These are phyloP conservation scores for Lachnellula cervina DNA, from an alignment of 2,329 filamentous ascomycete genomes.

Conservation along the genomic window DNA sequence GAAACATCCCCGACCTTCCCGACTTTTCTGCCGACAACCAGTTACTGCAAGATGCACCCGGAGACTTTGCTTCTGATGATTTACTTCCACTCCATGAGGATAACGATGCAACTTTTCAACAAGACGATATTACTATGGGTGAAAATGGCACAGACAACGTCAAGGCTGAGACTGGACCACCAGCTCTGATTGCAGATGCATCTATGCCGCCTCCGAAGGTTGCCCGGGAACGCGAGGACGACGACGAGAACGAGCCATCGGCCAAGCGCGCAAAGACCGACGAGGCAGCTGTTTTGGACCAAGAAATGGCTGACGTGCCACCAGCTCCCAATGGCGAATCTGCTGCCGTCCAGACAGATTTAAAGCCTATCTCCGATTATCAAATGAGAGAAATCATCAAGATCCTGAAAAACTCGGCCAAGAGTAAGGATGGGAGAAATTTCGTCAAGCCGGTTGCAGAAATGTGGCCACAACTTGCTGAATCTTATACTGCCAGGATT, in stretches of 20 bases:
- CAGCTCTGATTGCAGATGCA: conserved; percentile 21
- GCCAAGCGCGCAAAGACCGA: conserved; percentile 80
- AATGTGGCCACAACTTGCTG: conserved; percentile 70
- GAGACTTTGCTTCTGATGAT: background rate
- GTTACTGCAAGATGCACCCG: background rate
- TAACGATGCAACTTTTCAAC: background rate
- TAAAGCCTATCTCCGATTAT: conserved; percentile 45
- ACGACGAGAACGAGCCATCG: conserved; percentile 59
- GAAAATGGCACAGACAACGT: conserved; percentile 21
- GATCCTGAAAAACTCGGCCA: conserved; percentile 71
- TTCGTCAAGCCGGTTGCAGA: conserved; percentile 76
- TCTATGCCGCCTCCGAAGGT: conserved; percentile 46
- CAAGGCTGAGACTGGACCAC: conserved; percentile 32
- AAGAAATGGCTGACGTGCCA: background rate
- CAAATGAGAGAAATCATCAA: conserved; percentile 60
- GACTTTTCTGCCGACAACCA: background rate
- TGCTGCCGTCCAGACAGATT: conserved; percentile 3
- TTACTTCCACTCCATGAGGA: background rate
- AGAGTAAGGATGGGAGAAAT: conserved; percentile 72
- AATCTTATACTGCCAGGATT: conserved; percentile 64
- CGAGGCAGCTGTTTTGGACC: conserved; percentile 29
- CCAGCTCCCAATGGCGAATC: conserved; percentile 23
- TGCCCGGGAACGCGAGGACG: conserved; percentile 73
- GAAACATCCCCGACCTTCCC: background rate
- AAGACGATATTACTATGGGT: background rate